These are phyloP conservation scores for Saksenaea vasiformis DNA, from an alignment of 371 early-diverging fungal species.

Conservation along the genomic window DNA sequence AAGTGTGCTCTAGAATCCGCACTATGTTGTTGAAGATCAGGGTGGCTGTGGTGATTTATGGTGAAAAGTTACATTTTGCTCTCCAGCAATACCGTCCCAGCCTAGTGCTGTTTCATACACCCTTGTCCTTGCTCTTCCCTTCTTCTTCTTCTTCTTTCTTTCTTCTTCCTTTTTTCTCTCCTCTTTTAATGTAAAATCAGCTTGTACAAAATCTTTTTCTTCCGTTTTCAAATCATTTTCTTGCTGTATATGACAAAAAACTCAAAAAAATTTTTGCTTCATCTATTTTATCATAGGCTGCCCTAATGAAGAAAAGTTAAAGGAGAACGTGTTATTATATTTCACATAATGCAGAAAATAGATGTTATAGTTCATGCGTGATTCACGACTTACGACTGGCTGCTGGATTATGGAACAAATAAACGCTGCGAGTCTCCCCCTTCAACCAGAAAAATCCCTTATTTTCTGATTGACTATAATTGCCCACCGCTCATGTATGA, in stretches of 20 bases:
- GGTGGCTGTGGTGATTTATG: neutral
- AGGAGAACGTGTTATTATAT: too few species aligned
- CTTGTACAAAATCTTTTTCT: slow-evolving; percentile 2
- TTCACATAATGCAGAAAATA: too few species aligned
- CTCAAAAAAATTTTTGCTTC: neutral
- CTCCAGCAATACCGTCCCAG: too few species aligned
- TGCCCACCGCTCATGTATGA: too few species aligned
- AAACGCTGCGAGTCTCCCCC: too few species aligned
- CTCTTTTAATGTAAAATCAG: neutral
- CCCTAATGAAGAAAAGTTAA: too few species aligned
- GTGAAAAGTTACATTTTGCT: neutral
- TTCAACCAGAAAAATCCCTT: too few species aligned
- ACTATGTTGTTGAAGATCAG: slow-evolving; percentile 1
- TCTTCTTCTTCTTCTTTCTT: neutral
- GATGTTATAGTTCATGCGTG: too few species aligned
- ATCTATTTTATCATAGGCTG: too few species aligned
- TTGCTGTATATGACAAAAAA: neutral
- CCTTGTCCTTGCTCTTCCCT: neutral
- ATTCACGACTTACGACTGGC: too few species aligned
- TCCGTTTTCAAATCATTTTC: neutral
- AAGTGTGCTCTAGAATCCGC: slow-evolving; percentile 10
- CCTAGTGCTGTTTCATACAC: neutral
- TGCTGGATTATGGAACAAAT: too few species aligned
- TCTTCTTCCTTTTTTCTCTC: neutral
- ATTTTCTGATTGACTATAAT: too few species aligned